phyloP scores from a whole-genome alignment of 257 asterid species.

The Capsicum baccatum region DNA sequence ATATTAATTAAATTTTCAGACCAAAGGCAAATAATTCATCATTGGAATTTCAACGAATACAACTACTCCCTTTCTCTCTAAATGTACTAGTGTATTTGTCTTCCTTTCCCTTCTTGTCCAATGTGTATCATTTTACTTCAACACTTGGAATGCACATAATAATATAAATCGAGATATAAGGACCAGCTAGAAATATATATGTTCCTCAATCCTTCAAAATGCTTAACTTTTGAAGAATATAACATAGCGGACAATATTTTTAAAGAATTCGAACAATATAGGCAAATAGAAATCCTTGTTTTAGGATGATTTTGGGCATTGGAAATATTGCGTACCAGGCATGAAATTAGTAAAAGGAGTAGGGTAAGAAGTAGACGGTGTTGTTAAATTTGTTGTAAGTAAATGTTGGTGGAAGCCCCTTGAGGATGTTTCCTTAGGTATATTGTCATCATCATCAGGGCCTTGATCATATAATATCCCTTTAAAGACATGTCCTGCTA shows the following conservation, averaged over 20 bases:
- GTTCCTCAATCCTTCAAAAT: background rate
- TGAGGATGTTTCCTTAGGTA: conserved; percentile 52
- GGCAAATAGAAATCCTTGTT: background rate
- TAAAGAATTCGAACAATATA: background rate
- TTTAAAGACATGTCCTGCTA: conserved; percentile 65
- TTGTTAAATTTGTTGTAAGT: conserved; percentile 16
- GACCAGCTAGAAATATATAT: background rate
- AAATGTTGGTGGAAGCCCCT: conserved; percentile 23
- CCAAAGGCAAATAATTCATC: conserved; percentile 47
- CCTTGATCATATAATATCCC: conserved; percentile 76
- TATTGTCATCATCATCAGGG: conserved; percentile 25
- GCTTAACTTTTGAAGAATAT: background rate
- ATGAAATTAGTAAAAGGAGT: conserved; percentile 33
- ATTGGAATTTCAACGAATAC: conserved; percentile 41
- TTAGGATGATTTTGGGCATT: conserved; percentile 44
- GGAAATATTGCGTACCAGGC: conserved; percentile 44
- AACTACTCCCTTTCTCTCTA: background rate
- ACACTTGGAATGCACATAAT: conserved; percentile 10
- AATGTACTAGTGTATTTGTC: background rate
- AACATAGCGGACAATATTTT: background rate
- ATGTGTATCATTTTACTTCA: conserved; percentile 2
- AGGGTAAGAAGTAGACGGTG: conserved; percentile 31
- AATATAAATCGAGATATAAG: background rate
- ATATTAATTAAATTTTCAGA: conserved; percentile 29
- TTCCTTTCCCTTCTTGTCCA: background rate